Conservation (phyloP, 495 filamentous ascomycete species). For the Recurvomyces mirabilis region DNA sequence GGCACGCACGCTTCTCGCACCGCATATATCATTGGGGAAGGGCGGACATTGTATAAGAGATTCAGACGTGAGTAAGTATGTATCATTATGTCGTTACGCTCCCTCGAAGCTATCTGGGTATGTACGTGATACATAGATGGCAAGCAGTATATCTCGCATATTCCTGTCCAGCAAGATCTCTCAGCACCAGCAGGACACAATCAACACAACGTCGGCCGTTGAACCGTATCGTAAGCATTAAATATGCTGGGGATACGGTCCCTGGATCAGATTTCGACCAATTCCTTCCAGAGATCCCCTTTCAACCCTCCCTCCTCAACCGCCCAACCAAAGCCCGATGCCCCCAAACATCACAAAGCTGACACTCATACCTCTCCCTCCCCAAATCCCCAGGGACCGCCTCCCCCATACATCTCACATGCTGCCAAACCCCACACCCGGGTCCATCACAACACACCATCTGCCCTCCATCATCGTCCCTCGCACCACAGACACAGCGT, state of each 20-base stretch:
- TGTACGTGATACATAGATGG: too few species aligned
- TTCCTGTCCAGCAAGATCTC: background rate
- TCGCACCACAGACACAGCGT: constrained; percentile 11
- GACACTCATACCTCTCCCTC: constrained; percentile 9
- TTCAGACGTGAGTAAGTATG: too few species aligned
- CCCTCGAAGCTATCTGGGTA: too few species aligned
- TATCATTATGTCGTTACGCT: too few species aligned
- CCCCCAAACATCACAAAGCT: constrained; percentile 14
- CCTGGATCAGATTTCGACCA: background rate
- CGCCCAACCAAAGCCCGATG: constrained; percentile 7
- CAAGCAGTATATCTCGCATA: background rate
- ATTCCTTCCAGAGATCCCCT: background rate
- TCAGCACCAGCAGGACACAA: background rate
- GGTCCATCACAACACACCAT: constrained; percentile 12
- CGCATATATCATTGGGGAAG: background rate
- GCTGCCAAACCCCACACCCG: constrained; percentile 18
- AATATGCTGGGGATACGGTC: background rate
- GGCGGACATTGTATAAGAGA: background rate
- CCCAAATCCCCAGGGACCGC: constrained; percentile 3
- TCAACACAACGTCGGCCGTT: background rate
- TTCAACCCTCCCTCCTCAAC: constrained; percentile 3
- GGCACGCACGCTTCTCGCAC: background rate
- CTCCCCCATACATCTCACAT: constrained; percentile 11
- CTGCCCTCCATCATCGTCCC: constrained; percentile 4
- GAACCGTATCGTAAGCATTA: too few species aligned